phyloP scores from a whole-genome alignment of 306 rosid species.

The Cucumis melo region DNA sequence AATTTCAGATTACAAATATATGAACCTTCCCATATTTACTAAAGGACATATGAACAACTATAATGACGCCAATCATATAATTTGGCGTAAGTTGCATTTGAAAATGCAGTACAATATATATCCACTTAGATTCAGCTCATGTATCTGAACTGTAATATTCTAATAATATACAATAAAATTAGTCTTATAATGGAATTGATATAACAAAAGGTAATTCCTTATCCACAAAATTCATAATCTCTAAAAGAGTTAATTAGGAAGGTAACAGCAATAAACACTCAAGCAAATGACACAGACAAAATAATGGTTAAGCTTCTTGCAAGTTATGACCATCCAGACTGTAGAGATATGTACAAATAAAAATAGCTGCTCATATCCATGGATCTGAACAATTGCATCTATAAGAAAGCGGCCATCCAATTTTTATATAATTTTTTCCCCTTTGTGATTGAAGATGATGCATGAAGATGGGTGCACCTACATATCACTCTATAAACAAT shows the following conservation, averaged over 20 bases:
- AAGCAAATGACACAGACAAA: not conserved
- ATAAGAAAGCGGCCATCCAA: too few species aligned
- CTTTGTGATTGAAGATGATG: too few species aligned
- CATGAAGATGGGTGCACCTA: too few species aligned
- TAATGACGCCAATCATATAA: not conserved
- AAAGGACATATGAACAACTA: not conserved
- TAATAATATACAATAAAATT: not conserved
- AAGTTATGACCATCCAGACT: not conserved
- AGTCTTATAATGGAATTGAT: not conserved
- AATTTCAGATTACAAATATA: not conserved
- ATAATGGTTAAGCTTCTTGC: slow-evolving; percentile 1
- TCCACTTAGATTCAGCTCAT: not conserved
- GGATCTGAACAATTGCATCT: not conserved
- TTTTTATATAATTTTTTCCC: too few species aligned
- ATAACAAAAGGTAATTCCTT: not conserved
- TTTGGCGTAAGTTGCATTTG: not conserved
- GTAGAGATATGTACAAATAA: not conserved
- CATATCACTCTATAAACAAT: too few species aligned
- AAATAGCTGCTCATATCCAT: not conserved
- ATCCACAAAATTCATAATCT: not conserved
- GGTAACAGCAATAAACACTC: not conserved
- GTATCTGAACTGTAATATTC: not conserved
- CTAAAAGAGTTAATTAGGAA: not conserved
- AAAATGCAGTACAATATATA: not conserved
- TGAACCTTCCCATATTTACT: not conserved